Evolutionary conservation across 495 filamentous ascomycete genomes (phyloP), one percentile per base, ranked within the genome.

Genomic region (Tuber melanosporum): DNA sequence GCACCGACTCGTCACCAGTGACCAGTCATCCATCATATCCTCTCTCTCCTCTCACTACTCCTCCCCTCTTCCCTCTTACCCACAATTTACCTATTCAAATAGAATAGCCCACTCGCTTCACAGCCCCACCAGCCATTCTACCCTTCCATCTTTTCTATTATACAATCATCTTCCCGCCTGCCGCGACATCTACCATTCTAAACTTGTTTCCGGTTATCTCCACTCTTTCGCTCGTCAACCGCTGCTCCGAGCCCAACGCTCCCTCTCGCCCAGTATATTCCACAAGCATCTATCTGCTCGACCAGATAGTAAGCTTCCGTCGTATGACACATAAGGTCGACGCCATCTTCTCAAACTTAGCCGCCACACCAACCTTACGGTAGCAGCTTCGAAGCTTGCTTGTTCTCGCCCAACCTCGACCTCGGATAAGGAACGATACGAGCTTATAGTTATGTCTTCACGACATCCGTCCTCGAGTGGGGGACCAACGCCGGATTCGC

Each of bases 311-410:
- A 71, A 52, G 47, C 79, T 66, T 46, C 75, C 71, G 73, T 80
- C 74, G 78, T 80, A 80, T 80, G 78, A 80, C 78, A 80, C 78
- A 80, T 80, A 80, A 80, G 47, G 73, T 77, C 77, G 74, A 36
- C 62, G 79, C 78, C 77, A 80, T 69, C 42, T 46, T 76, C 79
- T 76, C 62, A 80, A 71, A 73, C 79, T 36, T 79, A 73, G 71
- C 78, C 74, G 76, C 77, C 17, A 71, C 78, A 74, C 73, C 71
- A 70, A 79, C 73, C 73, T 69, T 46, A 71, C 78, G 77, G 78
- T 80, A 80, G 78, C 78, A 80, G 57, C 71, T 80, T 70, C 69
- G 71, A 80, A 80, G 74, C 69, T 76, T 41, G 12, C 75, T 47
- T 47, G 62, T 52, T 70, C 45, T 26, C 46, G 3, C 74, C 41